phyloP scores from a whole-genome alignment of 768 basidiomycete genomes.

The Termitomyces sp. region DNA sequence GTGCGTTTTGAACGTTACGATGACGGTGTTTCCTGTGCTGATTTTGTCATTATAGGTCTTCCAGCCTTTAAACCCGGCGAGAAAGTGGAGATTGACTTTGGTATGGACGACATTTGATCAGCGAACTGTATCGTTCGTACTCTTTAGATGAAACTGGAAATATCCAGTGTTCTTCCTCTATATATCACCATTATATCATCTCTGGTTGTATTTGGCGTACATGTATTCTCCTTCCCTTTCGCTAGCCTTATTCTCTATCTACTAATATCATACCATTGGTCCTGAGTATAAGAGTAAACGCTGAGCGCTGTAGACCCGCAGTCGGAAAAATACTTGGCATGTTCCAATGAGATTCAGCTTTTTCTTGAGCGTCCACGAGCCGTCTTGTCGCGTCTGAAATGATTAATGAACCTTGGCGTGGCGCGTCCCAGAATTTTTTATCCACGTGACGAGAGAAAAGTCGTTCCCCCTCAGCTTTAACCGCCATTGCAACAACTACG shows the following conservation, averaged over 20 bases:
- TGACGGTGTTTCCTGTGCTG: neutral
- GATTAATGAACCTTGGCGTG: neutral
- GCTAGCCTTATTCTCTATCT: neutral
- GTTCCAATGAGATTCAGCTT: neutral
- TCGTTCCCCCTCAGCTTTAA: too few relatives aligned
- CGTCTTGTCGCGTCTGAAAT: too few relatives aligned
- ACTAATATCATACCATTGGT: neutral
- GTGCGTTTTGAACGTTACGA: constrained; percentile 44
- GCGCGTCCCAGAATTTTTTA: neutral
- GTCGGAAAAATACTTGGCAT: too few relatives aligned
- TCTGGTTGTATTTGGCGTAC: neutral
- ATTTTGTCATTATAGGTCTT: constrained; percentile 53
- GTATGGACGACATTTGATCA: constrained; percentile 80
- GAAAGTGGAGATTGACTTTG: constrained; percentile 89
- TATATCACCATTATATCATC: neutral
- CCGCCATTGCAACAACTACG: too few relatives aligned
- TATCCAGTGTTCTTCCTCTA: neutral
- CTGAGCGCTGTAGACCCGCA: too few relatives aligned
- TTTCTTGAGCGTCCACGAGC: neutral
- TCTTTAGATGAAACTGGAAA: neutral
- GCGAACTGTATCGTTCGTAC: neutral
- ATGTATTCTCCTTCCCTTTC: neutral
- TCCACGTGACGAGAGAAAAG: neutral
- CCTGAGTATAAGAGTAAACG: neutral
- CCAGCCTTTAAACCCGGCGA: constrained; percentile 98